Evolutionary conservation across 495 filamentous ascomycete genomes (phyloP).

Genomic region (Staphylotrichum tortipilum): DNA sequence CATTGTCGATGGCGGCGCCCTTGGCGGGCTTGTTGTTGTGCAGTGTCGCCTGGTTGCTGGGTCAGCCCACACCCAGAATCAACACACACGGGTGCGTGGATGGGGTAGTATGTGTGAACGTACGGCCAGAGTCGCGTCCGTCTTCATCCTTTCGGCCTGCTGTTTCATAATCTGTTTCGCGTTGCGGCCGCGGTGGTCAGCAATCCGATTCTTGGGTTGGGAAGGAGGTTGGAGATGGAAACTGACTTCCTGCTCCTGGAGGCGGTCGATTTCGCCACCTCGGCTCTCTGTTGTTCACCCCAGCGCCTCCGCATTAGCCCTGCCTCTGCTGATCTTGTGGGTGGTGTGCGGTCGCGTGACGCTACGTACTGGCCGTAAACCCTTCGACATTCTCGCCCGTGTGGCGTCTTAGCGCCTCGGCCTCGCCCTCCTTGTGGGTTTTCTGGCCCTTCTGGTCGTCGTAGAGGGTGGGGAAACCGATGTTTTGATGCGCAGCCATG

Average conservation of each 20-base stretch:
- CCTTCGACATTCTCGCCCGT: slow-evolving; percentile 21
- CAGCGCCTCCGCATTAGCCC: not conserved
- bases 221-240: not conserved
- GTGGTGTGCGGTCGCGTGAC: too few relatives aligned
- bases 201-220: not conserved
- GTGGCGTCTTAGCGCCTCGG: slow-evolving; percentile 10
- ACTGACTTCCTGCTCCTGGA: slow-evolving; percentile 7
- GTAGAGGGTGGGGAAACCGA: slow-evolving; percentile 15
- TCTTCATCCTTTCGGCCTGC: slow-evolving; percentile 14
- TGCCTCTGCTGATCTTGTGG: too few relatives aligned
- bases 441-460: slow-evolving; percentile 17
- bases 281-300: slow-evolving; percentile 13
- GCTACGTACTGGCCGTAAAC: slow-evolving; percentile 14
- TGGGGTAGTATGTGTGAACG: not conserved
- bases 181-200: too few relatives aligned
- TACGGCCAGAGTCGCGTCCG: slow-evolving; percentile 18
- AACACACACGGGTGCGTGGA: too few relatives aligned
- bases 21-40: slow-evolving; percentile 17
- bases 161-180: slow-evolving; percentile 2
- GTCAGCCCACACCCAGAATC: too few relatives aligned
- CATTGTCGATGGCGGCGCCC: slow-evolving; percentile 23
- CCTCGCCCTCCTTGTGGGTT: slow-evolving; percentile 8
- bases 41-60: slow-evolving; percentile 10
- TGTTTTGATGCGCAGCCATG: slow-evolving; percentile 10
- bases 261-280: slow-evolving; percentile 7